Evolutionary conservation across 805 yeast species (phyloP).

Genomic region (Metschnikowia lochheadii): DNA sequence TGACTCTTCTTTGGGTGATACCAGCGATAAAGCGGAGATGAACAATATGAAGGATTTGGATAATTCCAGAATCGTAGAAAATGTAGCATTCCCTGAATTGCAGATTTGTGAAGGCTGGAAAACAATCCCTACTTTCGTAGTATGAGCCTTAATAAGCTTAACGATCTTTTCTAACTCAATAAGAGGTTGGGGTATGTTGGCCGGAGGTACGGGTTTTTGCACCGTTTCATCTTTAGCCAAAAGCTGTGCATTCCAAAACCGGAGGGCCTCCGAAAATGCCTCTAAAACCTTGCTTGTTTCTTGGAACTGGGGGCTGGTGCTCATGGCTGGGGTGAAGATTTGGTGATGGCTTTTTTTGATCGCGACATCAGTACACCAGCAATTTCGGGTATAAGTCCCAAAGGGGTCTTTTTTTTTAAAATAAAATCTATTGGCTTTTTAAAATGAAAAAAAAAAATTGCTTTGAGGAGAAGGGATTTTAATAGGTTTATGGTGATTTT

Average conservation of each 20-base stretch:
- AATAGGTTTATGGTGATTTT: too few relatives aligned
- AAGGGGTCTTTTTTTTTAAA: too few relatives aligned
- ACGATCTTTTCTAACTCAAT: conserved; percentile 58
- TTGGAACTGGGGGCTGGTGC: background rate
- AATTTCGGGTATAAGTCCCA: too few relatives aligned
- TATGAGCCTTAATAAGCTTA: conserved; percentile 63
- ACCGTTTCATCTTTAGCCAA: conserved; percentile 6
- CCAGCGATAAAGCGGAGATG: conserved; percentile 39
- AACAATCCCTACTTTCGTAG: conserved; percentile 71
- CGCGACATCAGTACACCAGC: conserved; percentile 2
- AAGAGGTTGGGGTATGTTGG: conserved; percentile 41
- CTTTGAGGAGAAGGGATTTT: too few relatives aligned
- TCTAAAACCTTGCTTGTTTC: conserved; percentile 7
- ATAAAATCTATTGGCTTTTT: too few relatives aligned
- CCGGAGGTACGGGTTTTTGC: conserved; percentile 12
- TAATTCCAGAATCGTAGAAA: conserved; percentile 43
- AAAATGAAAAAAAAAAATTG: too few relatives aligned
- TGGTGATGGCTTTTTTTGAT: background rate
- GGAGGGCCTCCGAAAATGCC: conserved; percentile 17
- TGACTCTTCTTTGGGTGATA: conserved; percentile 25
- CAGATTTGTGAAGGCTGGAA: conserved; percentile 54
- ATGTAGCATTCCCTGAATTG: conserved; percentile 43
- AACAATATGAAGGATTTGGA: conserved; percentile 42
- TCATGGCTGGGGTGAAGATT: background rate
- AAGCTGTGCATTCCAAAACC: conserved; percentile 13